Evolutionary conservation across 2,329 filamentous ascomycete genomes (phyloP).

Genomic region (Diaporthe destruens): DNA sequence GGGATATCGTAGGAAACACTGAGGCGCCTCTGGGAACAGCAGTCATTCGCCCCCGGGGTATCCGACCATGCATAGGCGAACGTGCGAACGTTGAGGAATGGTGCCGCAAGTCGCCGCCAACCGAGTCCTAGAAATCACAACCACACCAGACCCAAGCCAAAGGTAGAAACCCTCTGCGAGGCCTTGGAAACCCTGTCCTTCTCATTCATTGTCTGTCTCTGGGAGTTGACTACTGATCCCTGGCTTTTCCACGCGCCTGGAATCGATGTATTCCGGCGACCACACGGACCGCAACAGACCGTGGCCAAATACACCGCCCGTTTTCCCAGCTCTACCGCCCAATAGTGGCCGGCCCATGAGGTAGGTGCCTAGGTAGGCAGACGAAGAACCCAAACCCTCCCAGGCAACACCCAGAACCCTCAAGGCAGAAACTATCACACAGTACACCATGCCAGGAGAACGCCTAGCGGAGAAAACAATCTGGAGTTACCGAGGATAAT

Average conservation of each 20-base stretch:
- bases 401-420: conserved; percentile 24
- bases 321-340: conserved; percentile 24
- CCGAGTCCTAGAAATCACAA: not conserved
- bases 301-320: conserved; percentile 18
- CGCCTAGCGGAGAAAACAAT: conserved; percentile 35
- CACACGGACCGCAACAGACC: conserved; percentile 16
- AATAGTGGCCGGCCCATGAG: conserved; percentile 16
- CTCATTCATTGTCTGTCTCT: conserved; percentile 25
- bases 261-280: conserved; percentile 23
- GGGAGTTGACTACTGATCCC: conserved; percentile 33
- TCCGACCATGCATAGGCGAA: not conserved
- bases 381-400: conserved; percentile 17
- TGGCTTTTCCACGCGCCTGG: conserved; percentile 1
- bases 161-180: too few relatives aligned
- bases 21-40: not conserved
- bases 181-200: conserved; percentile 19
- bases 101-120: not conserved
- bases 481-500: not conserved
- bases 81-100: not conserved
- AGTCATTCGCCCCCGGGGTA: not conserved
- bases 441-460: conserved; percentile 36
- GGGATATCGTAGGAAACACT: not conserved
- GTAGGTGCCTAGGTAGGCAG: not conserved
- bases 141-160: not conserved
- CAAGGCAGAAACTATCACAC: conserved; percentile 31